Conservation (phyloP, 768 basidiomycete species). For the Fistulinella prunicolor region DNA sequence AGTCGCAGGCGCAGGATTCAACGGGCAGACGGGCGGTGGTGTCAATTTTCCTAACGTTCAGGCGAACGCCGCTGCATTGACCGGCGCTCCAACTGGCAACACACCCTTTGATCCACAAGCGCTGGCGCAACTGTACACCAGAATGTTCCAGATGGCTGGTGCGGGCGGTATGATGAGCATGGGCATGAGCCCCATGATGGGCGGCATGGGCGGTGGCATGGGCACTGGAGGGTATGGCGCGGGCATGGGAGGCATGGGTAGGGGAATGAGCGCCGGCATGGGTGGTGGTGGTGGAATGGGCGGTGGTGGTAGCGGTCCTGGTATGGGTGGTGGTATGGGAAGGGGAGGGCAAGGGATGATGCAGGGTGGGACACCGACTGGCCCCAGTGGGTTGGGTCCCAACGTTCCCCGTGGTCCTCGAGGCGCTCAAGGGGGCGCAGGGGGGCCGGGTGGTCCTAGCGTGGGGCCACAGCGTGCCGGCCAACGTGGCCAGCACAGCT, state of each 20-base stretch:
- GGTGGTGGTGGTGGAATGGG: slow-evolving; percentile 47
- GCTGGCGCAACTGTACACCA: slow-evolving; percentile 88
- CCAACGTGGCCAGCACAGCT: slow-evolving; percentile 75
- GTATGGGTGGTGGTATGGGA: slow-evolving; percentile 40
- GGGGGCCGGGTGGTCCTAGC: slow-evolving; percentile 46
- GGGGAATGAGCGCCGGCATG: slow-evolving; percentile 37
- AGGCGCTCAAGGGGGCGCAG: slow-evolving; percentile 54
- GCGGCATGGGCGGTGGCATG: slow-evolving; percentile 35
- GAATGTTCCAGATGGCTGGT: slow-evolving; percentile 88
- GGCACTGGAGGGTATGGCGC: slow-evolving; percentile 34
- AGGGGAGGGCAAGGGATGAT: slow-evolving; percentile 40
- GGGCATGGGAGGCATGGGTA: slow-evolving; percentile 38
- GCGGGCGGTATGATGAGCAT: slow-evolving; percentile 46
- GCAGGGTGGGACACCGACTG: slow-evolving; percentile 34
- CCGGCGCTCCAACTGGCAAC: slow-evolving; percentile 39
- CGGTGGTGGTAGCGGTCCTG: slow-evolving; percentile 39
- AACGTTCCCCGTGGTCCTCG: slow-evolving; percentile 67
- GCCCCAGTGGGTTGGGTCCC: slow-evolving; percentile 45
- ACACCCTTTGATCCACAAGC: slow-evolving; percentile 89
- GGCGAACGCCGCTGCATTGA: slow-evolving; percentile 22
- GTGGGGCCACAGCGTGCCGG: slow-evolving; percentile 72
- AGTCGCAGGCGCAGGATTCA: slow-evolving; percentile 25
- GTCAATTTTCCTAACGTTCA: slow-evolving; percentile 35
- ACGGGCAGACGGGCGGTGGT: slow-evolving; percentile 31
- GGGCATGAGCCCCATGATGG: slow-evolving; percentile 39